phyloP scores from a whole-genome alignment of 257 asterid genomes.

The Solanum etuberosum region DNA sequence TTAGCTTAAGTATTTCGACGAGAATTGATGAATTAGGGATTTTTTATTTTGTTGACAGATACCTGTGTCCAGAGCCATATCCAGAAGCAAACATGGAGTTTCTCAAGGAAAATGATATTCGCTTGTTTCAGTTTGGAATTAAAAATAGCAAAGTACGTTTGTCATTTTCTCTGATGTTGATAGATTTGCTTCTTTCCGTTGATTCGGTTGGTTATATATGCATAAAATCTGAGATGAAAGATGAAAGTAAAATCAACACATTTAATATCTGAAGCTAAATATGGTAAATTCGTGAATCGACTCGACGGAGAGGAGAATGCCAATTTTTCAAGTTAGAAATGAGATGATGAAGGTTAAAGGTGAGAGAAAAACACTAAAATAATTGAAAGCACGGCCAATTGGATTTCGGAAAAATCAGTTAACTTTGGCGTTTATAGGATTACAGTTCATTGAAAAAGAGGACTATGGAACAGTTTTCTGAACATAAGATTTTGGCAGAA shows the following conservation, averaged over 20 bases:
- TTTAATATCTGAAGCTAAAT: neutral
- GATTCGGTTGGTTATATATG: neutral
- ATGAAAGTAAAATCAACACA: neutral
- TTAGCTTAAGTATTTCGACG: neutral
- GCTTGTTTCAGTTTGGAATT: slow-evolving; percentile 67
- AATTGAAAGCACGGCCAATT: neutral
- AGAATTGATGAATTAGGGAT: neutral
- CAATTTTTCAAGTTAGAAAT: neutral
- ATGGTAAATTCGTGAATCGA: neutral
- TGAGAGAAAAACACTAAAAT: neutral
- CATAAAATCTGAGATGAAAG: neutral
- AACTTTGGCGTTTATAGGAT: neutral
- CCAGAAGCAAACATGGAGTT: slow-evolving; percentile 63
- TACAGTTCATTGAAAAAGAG: neutral
- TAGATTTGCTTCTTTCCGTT: neutral
- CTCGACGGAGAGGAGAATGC: neutral
- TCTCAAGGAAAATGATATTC: slow-evolving; percentile 53
- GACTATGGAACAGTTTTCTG: neutral
- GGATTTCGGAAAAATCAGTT: neutral
- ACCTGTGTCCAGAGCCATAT: slow-evolving; percentile 71
- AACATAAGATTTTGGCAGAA: neutral
- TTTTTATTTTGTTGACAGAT: slow-evolving; percentile 27
- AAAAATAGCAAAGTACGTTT: slow-evolving; percentile 59
- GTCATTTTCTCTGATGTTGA: neutral
- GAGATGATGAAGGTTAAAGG: neutral